Evolutionary conservation across 495 filamentous ascomycete genomes (phyloP), one percentile per base, ranked within the genome.

Genomic region (Penicillium coffeae): DNA sequence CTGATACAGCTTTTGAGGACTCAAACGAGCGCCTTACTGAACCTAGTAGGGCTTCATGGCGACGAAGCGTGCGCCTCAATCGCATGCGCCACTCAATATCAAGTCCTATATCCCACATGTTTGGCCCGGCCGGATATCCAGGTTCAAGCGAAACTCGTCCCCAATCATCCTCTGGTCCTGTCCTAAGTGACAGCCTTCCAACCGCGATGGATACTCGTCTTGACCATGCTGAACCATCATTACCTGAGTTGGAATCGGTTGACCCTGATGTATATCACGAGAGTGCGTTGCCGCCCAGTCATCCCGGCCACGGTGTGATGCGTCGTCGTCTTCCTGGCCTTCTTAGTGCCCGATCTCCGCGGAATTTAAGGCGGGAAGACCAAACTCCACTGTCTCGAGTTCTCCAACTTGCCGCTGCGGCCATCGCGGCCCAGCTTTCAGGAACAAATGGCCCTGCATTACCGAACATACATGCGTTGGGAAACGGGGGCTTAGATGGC

Each of bases 361-460:
- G 80, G 40, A 57, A 69, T 10, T 56, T 77, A 42, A 71, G 76
- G 20, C 76, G 74, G 47, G 75, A 80, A 50, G 79, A 83, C 43
- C 79, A 80, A 41, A 78, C 76, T 7, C 75, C 80, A 43, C 56
- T 82, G 14, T 79, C 80, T 25, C 73, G 77, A 21, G 73, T 83
- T 14, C 63, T 83, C 21, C 80, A 80, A 25, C 69, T 82, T 38
- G 79, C 80, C 21, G 80, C 80, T n/a, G 71, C 78, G 18, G 76
- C 77, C 8, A 81, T 82, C 42, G 80, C 80, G 38, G 77, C 80
- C 33, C 81, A 82, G 44, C 71, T 83, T 45, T 81, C 81, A 27
- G 80, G 80, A 12, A 69, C 65, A 25, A 68, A 72, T 25, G 75
- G 77, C 13, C 76, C 80, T 45, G 70, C 72, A 1, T 59, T 81